Base-by-base conservation (phyloP, 2,329 filamentous ascomycete genomes). In the Bipolaris zeicola region DNA sequence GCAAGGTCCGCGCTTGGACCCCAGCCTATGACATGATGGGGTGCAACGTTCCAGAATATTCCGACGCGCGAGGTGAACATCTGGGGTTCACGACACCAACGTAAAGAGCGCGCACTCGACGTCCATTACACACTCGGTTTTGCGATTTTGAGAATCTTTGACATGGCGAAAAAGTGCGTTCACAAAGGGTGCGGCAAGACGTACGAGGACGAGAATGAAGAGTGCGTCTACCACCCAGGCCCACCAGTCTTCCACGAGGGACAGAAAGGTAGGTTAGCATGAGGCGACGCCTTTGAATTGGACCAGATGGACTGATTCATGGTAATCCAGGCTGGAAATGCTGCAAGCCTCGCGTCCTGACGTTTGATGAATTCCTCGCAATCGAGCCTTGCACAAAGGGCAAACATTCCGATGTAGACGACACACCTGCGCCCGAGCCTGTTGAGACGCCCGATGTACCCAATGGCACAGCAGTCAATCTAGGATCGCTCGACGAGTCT, bases 341-440 rank as follows among this genome's bases (percentile, higher is more conserved):
- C 82, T 99, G 95, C 85, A 98, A 97, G 80, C 89, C 93, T 55
- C 90, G 95, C 71, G 92, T 98, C 69, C 83, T 99, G 69, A 97
- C 92, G 57, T 99, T 99, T 76, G 95, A 99, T 79, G 95, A 99
- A 80, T 99, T 99, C 82, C 91, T 99, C 77, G 78, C 83, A 58
- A 98, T 99, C 68, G 82, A 90, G 47, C 94, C 95, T 36, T 99
- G 95, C 83, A 96, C 95, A 24, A 90, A 88, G 11, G 95, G 95
- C 71, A 93, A 89, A 70, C 95, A 99, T 81, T 95, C 91, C 57
- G 92, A 91, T 11, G 90, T 95, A 60, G 94, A 97, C 64, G 85
- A 88, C 68, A 85, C 85, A 6, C 83, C 87, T 16, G 77, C 56
- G 70, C 81, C 80, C 14, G 81, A 77, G 78, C 67, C 76, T 69